A percentile compares a stretch with the other conserved stretches of the same genome.
phyloP scores from a whole-genome alignment of 2,329 filamentous ascomycete species.

The Colletotrichum chlorophyti region DNA sequence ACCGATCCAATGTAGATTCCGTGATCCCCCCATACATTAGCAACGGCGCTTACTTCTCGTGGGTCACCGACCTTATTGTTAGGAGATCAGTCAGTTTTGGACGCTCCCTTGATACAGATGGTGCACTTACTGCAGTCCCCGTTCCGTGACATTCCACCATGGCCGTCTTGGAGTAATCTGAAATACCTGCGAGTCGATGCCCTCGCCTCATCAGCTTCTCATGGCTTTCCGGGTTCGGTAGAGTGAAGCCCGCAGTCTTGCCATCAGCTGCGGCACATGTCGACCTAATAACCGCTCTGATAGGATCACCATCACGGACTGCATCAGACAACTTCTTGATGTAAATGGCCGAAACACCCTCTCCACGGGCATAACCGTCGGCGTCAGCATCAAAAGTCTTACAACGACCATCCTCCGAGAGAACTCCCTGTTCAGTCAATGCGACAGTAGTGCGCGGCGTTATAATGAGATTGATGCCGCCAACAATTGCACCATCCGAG shows the following conservation, averaged over 20 bases:
- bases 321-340: constrained; percentile 49
- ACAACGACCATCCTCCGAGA: constrained; percentile 35
- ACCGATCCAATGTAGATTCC: constrained; percentile 36
- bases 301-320: constrained; percentile 44
- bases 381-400: constrained; percentile 46
- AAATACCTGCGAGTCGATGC: constrained; percentile 32
- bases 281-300: constrained; percentile 38
- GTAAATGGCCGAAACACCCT: constrained; percentile 45
- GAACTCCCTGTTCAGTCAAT: constrained; percentile 33
- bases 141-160: constrained; percentile 52
- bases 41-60: constrained; percentile 44
- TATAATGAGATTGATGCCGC: constrained; percentile 41
- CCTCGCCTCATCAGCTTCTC: constrained; percentile 34
- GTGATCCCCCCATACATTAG: constrained; percentile 35
- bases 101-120: no score
- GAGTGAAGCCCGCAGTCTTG: constrained; percentile 41
- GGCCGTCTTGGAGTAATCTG: constrained; percentile 32
- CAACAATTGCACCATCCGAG: constrained; percentile 39
- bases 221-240: constrained; percentile 41
- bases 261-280: constrained; percentile 44
- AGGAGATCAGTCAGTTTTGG: no score
- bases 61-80: constrained; percentile 54
- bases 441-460: constrained; percentile 7
- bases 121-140: constrained; percentile 48
- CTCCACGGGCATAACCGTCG: constrained; percentile 50